phyloP scores from a whole-genome alignment of 768 basidiomycete species.

The Hericium coralloides region DNA sequence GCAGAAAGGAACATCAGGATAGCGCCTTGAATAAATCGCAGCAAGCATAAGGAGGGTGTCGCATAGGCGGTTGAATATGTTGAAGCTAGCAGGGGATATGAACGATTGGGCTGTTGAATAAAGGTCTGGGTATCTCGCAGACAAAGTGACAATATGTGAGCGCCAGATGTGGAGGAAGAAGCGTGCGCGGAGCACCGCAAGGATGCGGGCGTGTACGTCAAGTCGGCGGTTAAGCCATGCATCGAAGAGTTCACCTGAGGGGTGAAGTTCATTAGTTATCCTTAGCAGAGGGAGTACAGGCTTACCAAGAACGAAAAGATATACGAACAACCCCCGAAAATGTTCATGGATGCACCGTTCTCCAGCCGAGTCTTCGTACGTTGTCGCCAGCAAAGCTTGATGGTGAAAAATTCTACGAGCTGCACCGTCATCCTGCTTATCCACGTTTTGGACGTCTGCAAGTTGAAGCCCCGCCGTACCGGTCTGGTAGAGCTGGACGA shows the following conservation, averaged over 20 bases:
- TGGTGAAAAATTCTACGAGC: constrained; percentile 19
- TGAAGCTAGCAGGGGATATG: constrained; percentile 19
- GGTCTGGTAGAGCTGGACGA: background rate
- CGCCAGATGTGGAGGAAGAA: constrained; percentile 19
- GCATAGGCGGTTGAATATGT: constrained; percentile 22
- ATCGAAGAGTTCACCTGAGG: constrained; percentile 16
- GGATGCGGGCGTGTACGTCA: constrained; percentile 11
- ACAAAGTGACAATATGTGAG: constrained; percentile 10
- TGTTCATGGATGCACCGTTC: background rate
- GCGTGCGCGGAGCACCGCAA: constrained; percentile 12
- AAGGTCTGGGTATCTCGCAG: constrained; percentile 14
- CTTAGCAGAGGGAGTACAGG: too few species aligned
- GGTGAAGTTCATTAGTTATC: background rate
- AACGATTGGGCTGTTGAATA: constrained; percentile 15
- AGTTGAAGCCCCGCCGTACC: constrained; percentile 9
- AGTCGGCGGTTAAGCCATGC: constrained; percentile 19
- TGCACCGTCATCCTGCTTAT: constrained; percentile 24
- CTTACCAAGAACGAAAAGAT: constrained; percentile 12
- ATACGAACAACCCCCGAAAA: constrained; percentile 20
- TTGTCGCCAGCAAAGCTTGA: constrained; percentile 13
- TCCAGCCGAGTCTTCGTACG: background rate
- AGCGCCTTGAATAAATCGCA: constrained; percentile 12
- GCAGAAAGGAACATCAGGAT: constrained; percentile 19
- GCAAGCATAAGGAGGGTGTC: constrained; percentile 17
- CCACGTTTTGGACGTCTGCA: constrained; percentile 18